Conservation (phyloP, 202 grass and related monocot genomes). For the Tripidium arundinaceum region DNA sequence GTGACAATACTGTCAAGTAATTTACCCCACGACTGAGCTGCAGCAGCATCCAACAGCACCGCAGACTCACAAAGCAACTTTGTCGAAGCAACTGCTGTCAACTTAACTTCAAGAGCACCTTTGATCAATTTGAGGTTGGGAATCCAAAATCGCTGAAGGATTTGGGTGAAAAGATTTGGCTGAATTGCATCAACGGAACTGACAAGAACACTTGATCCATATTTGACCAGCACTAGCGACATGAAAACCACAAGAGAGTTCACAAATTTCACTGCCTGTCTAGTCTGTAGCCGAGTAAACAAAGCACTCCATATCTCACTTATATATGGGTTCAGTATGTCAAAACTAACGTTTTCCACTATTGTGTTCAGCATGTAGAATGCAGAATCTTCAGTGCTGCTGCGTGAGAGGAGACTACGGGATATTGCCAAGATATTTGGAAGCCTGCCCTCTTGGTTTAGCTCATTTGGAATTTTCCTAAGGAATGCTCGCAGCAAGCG, state of each 20-base stretch:
- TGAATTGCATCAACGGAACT: conserved; percentile 75
- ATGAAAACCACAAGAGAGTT: conserved; percentile 81
- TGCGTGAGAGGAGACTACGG: conserved; percentile 46
- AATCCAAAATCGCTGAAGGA: conserved; percentile 89
- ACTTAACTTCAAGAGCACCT: conserved; percentile 74
- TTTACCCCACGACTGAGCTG: conserved; percentile 75
- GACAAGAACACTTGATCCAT: conserved; percentile 66
- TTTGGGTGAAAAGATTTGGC: conserved; percentile 53
- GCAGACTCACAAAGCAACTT: conserved; percentile 83
- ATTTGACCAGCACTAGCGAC: conserved; percentile 84
- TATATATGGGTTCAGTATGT: conserved; percentile 74
- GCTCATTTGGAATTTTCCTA: conserved; percentile 91
- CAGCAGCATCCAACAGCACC: conserved; percentile 59
- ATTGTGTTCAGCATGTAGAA: conserved; percentile 94
- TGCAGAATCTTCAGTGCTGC: conserved; percentile 80
- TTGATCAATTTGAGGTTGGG: conserved; percentile 82
- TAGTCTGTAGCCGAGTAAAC: conserved; percentile 63
- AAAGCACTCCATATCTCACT: conserved; percentile 75
- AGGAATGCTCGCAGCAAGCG: conserved; percentile 80
- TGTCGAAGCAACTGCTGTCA: conserved; percentile 81
- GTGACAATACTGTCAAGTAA: conserved; percentile 70
- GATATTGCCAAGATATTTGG: conserved; percentile 71
- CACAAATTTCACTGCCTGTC: conserved; percentile 79
- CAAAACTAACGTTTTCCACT: conserved; percentile 77
- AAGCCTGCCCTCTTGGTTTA: conserved; percentile 80